phyloP scores from a whole-genome alignment of 2,329 filamentous ascomycete species.

The Claviceps maximensis region DNA sequence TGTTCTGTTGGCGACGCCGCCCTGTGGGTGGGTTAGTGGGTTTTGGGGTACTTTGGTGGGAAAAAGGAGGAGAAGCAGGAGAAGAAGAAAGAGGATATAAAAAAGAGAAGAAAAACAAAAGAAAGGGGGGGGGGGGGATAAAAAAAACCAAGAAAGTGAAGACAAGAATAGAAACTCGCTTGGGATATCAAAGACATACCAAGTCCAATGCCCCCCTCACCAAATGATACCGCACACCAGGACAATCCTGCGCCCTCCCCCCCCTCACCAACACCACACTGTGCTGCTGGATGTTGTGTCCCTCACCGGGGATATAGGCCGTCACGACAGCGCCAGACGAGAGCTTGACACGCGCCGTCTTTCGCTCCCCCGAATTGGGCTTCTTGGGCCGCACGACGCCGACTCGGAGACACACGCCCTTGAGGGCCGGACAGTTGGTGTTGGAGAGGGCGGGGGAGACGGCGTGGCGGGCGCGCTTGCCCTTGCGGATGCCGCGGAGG shows the following conservation, averaged over 20 bases:
- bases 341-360: conserved; percentile 83
- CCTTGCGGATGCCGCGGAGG: conserved; percentile 60
- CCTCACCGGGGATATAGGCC: conserved; percentile 92
- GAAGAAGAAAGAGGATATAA: no score
- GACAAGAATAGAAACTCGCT: conserved; percentile 10
- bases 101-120: not conserved
- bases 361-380: conserved; percentile 93
- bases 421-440: conserved; percentile 63
- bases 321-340: conserved; percentile 79
- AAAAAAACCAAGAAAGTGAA: no score
- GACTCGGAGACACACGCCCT: conserved; percentile 92
- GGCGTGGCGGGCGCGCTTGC: conserved; percentile 70
- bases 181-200: no score
- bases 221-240: conserved; percentile 91
- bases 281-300: conserved; percentile 98
- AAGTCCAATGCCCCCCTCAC: conserved; percentile 86
- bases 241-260: conserved; percentile 89
- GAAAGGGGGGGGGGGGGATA: not conserved
- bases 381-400: conserved; percentile 95
- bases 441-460: conserved; percentile 71
- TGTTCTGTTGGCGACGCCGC: conserved; percentile 74
- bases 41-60: no score
- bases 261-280: conserved; percentile 93
- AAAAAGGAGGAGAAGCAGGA: no score
- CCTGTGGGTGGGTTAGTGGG: conserved; percentile 34